phyloP scores from a whole-genome alignment of 257 asterid species.

The Eustoma russellianum region DNA sequence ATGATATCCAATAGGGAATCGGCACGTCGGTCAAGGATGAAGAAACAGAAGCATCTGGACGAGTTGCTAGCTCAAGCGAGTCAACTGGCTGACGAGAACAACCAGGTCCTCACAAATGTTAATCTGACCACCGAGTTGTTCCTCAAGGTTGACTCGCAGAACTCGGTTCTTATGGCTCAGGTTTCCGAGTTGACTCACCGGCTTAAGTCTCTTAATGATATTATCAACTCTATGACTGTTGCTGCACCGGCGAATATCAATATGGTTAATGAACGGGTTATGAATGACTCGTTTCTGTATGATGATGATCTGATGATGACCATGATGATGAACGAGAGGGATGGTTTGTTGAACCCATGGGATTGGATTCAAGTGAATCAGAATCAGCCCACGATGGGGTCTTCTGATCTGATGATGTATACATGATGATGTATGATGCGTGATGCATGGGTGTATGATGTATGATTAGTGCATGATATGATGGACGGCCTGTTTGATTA shows the following conservation, averaged over 20 bases:
- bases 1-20: constrained; percentile 35
- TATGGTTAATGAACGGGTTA: neutral
- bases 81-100: constrained; percentile 19
- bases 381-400: constrained; percentile 44
- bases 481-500: too few species aligned
- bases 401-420: constrained; percentile 32
- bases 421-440: constrained; percentile 9
- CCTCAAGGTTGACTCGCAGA: constrained; percentile 23
- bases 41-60: constrained; percentile 23
- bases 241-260: too few species aligned
- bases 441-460: too few species aligned
- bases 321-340: constrained; percentile 5
- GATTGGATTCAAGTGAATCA: constrained; percentile 33
- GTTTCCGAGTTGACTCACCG: constrained; percentile 31
- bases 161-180: constrained; percentile 25
- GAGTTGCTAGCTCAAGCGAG: constrained; percentile 15
- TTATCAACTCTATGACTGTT: constrained; percentile 15
- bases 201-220: constrained; percentile 39
- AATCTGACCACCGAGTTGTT: constrained; percentile 13
- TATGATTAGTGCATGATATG: too few species aligned
- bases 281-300: neutral
- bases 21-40: constrained; percentile 30
- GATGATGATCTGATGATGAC: constrained; percentile 9
- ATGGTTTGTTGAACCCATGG: constrained; percentile 34
- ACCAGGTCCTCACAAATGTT: constrained; percentile 17